phyloP scores from a whole-genome alignment of 73 alveolate species.

The Paramecium tetraurelia region DNA sequence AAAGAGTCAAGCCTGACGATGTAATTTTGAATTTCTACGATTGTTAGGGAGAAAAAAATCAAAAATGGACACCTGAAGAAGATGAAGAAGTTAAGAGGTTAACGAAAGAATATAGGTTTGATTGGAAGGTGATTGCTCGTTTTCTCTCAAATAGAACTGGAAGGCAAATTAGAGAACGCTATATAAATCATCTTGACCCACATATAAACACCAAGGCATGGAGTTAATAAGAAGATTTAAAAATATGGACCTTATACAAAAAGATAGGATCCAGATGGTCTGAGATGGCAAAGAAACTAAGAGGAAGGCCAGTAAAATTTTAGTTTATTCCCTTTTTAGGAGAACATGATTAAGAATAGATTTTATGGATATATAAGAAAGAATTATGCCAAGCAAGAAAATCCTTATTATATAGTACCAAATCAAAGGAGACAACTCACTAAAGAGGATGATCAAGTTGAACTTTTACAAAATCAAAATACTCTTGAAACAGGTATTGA shows the following conservation, averaged over 20 bases:
- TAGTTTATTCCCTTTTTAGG: not conserved
- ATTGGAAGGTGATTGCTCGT: conserved; percentile 50
- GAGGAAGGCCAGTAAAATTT: conserved; percentile 51
- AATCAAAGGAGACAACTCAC: not conserved
- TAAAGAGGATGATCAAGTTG: not conserved
- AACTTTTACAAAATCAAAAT: not conserved
- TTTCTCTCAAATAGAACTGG: conserved; percentile 31
- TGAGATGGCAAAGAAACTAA: conserved; percentile 42
- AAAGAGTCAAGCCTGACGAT: conserved; percentile 13
- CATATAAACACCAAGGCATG: not conserved
- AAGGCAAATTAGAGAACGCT: not conserved
- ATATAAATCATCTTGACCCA: not conserved
- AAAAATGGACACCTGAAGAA: conserved; percentile 58
- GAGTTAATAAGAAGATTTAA: not conserved
- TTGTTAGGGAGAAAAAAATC: not conserved
- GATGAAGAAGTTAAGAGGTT: conserved; percentile 44
- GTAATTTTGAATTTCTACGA: not conserved
- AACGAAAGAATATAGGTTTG: not conserved
- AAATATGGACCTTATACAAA: not conserved
- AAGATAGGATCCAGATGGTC: conserved; percentile 35
- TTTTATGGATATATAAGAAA: conserved; percentile 40
- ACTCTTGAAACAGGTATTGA: not conserved
- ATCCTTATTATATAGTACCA: conserved; percentile 18
- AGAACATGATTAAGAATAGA: conserved; percentile 60
- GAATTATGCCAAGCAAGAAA: not conserved